These are phyloP conservation scores for Penicillium freii DNA, from an alignment of 2,329 filamentous ascomycete genomes.

Conservation along the genomic window DNA sequence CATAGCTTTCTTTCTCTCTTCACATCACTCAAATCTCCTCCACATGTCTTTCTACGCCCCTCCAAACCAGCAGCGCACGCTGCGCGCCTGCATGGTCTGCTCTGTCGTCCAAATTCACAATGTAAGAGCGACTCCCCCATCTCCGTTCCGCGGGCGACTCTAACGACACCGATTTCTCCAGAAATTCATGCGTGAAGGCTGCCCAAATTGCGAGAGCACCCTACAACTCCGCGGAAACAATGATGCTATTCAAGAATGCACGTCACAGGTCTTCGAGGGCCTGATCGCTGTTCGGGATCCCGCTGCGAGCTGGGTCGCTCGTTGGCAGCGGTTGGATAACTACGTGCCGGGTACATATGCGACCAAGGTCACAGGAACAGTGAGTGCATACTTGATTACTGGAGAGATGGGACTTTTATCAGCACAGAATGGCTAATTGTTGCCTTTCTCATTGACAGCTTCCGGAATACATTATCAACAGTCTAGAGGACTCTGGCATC, in stretches of 20 bases:
- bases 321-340: constrained; percentile 86
- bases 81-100: constrained; percentile 98
- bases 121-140: constrained; percentile 48
- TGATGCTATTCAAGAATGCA: constrained; percentile 87
- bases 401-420: not conserved
- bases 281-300: constrained; percentile 82
- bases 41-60: constrained; percentile 64
- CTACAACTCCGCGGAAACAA: constrained; percentile 75
- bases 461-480: constrained; percentile 56
- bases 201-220: constrained; percentile 94
- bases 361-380: constrained; percentile 84
- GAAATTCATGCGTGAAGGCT: constrained; percentile 84
- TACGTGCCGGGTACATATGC: constrained; percentile 91
- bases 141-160: not conserved
- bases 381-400: constrained; percentile 35
- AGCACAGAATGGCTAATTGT: not conserved
- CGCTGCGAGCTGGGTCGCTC: constrained; percentile 87
- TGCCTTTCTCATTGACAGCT: constrained; percentile 37
- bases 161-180: constrained; percentile 36
- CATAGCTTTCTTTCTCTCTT: constrained; percentile 8
- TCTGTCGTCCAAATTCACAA: constrained; percentile 82
- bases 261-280: constrained; percentile 93
- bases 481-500: constrained; percentile 58
- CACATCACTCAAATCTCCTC: constrained; percentile 1
- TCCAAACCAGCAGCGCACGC: constrained; percentile 73